Evolutionary conservation across 2,329 filamentous ascomycete species (phyloP).

Genomic region (Colletotrichum cereale): DNA sequence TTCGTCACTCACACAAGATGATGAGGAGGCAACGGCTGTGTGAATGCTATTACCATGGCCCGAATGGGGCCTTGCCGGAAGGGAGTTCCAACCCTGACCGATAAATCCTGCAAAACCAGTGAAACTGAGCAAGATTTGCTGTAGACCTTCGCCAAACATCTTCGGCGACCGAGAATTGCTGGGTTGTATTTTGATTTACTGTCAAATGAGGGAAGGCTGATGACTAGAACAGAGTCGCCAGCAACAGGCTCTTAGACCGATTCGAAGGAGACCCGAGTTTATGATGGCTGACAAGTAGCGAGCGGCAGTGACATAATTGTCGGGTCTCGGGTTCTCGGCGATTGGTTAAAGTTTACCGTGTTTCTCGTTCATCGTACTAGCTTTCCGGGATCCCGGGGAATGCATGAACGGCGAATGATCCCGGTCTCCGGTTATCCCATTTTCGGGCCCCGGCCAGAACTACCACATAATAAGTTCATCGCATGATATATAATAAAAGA

Average conservation of each 20-base stretch:
- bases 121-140: constrained; percentile 2
- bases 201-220: too few species aligned
- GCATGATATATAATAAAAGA: too few species aligned
- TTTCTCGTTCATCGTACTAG: background rate
- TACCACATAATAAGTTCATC: background rate
- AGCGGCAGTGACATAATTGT: too few species aligned
- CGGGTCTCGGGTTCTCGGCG: too few species aligned
- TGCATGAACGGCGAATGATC: background rate
- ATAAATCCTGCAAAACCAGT: background rate
- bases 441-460: background rate
- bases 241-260: too few species aligned
- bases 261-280: background rate
- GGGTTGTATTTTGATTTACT: too few species aligned
- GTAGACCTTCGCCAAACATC: constrained; percentile 18
- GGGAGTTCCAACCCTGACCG: background rate
- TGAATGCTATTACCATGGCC: background rate
- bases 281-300: background rate
- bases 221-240: background rate
- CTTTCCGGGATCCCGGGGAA: constrained; percentile 1
- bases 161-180: background rate
- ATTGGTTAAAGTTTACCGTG: background rate
- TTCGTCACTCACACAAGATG: constrained; percentile 2
- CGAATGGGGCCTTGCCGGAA: background rate
- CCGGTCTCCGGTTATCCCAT: background rate
- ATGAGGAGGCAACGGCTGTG: background rate